These are phyloP conservation scores for Pythium utonaiense DNA, from an alignment of 352 stramenopile genomes.

Conservation along the genomic window DNA sequence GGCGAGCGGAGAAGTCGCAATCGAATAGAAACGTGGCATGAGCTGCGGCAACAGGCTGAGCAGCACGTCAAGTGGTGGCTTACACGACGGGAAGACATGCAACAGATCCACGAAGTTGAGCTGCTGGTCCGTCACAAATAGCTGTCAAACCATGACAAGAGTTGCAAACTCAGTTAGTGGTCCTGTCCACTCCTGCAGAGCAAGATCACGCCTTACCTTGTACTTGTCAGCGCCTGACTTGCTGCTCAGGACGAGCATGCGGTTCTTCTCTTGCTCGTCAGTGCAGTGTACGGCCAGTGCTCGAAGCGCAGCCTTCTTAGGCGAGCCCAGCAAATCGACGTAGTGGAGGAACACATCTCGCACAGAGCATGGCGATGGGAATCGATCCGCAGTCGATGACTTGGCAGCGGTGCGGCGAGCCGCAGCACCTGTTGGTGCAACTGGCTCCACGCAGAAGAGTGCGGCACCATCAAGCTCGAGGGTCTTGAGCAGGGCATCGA, in stretches of 20 bases:
- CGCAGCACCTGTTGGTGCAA: slow-evolving; percentile 8
- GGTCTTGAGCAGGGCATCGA: slow-evolving; percentile 59
- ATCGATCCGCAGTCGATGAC: slow-evolving; percentile 30
- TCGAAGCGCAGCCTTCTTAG: slow-evolving; percentile 77
- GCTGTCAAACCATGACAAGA: slow-evolving; percentile 30
- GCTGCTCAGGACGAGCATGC: slow-evolving; percentile 66
- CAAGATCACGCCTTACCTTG: too few species aligned
- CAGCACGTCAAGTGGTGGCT: slow-evolving; percentile 83
- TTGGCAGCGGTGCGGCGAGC: slow-evolving; percentile 2
- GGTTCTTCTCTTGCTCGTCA: slow-evolving; percentile 54
- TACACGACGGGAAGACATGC: slow-evolving; percentile 90
- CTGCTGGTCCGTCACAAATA: slow-evolving; percentile 85
- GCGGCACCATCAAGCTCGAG: slow-evolving; percentile 39
- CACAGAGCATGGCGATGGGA: slow-evolving; percentile 57
- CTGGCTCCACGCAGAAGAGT: slow-evolving; percentile 34
- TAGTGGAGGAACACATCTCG: slow-evolving; percentile 69
- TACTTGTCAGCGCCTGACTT: slow-evolving; percentile 64
- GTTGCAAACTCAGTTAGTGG: not conserved
- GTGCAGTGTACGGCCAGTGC: slow-evolving; percentile 62
- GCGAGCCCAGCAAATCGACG: slow-evolving; percentile 77
- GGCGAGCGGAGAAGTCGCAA: slow-evolving; percentile 90
- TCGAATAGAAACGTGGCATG: slow-evolving; percentile 94
- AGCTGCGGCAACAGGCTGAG: slow-evolving; percentile 86
- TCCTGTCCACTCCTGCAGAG: too few species aligned
- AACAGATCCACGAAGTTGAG: slow-evolving; percentile 91